Base-by-base conservation (phyloP, 1,139 yeast genomes). In the Sugiyamaella japonica region DNA sequence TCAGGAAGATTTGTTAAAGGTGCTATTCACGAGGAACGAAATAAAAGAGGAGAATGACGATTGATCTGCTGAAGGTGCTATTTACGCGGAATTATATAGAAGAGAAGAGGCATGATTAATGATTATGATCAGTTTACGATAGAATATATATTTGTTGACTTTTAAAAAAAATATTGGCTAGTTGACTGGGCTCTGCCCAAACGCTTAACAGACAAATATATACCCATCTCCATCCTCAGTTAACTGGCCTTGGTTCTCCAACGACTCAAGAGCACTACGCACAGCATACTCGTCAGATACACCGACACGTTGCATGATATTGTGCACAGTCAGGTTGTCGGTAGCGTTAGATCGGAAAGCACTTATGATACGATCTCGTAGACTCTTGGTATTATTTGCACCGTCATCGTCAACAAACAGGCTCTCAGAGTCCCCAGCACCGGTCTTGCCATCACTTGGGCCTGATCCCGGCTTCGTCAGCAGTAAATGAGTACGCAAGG, bases 401-500 rank as follows among this genome's bases (percentile, higher is more conserved):
- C 41, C 52, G 17, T 39, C 56, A 10, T 43, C 52, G 8, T 48
- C 57, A 15, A 61, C 60, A 46, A 63, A 63, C n/a, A 61, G 43
- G 16, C 60, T 52, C 12, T 55, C 61, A 31, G 51, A 50, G 2
- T 51, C 51, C n/a, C 31, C 50, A 9, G 25, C 34, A 12, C 34
- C 34, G 9, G 34, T 54, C 13, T 37, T 45, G 29, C 17, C 39
- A 34, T 29, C 52, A n/a, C 42, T 44, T 13, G 31, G 10, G 20
- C 13, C 38, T 3, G 39, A 29, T 12, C 32, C 38, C 8, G 29
- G 50, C 5, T 39, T 32, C n/a, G 70, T 64, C 53, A 60, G 59
- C 38, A 58, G 57, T 36, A 71, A 60, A 64, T 85, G 91, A 54
- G 80, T 77, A 57, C 81, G 76, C 50, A 88, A 81, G 5, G 93